phyloP scores from a whole-genome alignment of 352 stramenopile species.

The Poterioochromonas sp. region DNA sequence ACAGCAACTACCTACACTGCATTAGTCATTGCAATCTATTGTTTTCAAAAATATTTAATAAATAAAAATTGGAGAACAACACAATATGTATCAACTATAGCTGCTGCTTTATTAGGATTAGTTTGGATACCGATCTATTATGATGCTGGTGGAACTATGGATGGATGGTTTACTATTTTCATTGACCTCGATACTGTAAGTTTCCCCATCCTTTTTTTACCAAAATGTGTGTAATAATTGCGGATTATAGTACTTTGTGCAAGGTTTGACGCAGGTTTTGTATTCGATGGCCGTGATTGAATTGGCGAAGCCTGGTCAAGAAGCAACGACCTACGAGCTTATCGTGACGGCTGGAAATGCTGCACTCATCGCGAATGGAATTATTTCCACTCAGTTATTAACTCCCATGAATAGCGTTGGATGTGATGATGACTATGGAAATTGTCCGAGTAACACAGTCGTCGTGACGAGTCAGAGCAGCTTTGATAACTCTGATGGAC shows the following conservation, averaged over 20 bases:
- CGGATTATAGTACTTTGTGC: constrained; percentile 22
- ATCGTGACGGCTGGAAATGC: constrained; percentile 24
- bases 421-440: background rate
- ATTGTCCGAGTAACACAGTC: background rate
- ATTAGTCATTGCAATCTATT: constrained; percentile 20
- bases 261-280: constrained; percentile 23
- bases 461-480: background rate
- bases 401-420: constrained; percentile 6
- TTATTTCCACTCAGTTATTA: constrained; percentile 26
- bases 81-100: constrained; percentile 6
- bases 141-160: constrained; percentile 22
- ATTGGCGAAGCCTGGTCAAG: constrained; percentile 23
- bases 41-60: constrained; percentile 31
- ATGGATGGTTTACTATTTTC: constrained; percentile 34
- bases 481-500: constrained; percentile 9
- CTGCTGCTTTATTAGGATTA: constrained; percentile 2
- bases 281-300: constrained; percentile 33
- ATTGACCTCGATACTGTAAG: constrained; percentile 32
- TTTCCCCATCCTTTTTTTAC: background rate
- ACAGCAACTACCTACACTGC: constrained; percentile 24
- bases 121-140: constrained; percentile 15
- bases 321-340: constrained; percentile 31
- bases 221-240: background rate
- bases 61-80: constrained; percentile 26
- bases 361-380: background rate